Evolutionary conservation across 805 yeast genomes (phyloP).

Genomic region (Debaryomyces prosopidis): DNA sequence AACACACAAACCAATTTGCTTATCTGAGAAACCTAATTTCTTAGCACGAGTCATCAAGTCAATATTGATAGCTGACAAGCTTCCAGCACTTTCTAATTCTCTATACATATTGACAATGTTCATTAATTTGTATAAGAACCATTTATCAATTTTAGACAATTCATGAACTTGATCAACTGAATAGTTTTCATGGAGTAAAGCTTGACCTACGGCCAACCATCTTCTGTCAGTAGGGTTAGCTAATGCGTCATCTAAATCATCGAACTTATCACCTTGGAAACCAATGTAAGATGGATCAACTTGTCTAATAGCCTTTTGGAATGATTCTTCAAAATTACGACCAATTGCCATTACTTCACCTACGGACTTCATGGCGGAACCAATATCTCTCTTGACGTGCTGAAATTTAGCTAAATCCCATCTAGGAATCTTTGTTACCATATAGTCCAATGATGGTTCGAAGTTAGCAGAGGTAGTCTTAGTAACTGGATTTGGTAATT

Average conservation of each 20-base stretch:
- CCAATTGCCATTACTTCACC: constrained; percentile 99
- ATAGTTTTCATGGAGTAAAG: constrained; percentile 86
- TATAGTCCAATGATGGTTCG: constrained; percentile 95
- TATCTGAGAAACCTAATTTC: constrained; percentile 93
- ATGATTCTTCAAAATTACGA: constrained; percentile 94
- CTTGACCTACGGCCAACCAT: constrained; percentile 98
- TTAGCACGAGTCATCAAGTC: constrained; percentile 79
- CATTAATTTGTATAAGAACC: constrained; percentile 92
- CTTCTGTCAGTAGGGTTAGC: constrained; percentile 92
- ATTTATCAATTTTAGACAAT: constrained; percentile 86
- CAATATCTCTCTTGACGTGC: constrained; percentile 90
- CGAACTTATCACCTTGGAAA: constrained; percentile 83
- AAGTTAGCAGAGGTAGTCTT: constrained; percentile 94
- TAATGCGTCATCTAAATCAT: constrained; percentile 73
- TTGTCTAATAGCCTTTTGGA: constrained; percentile 96
- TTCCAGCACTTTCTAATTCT: constrained; percentile 65
- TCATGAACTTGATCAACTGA: constrained; percentile 92
- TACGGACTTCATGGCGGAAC: constrained; percentile 96
- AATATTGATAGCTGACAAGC: constrained; percentile 56
- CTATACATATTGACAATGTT: constrained; percentile 90
- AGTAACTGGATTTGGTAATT: constrained; percentile 94
- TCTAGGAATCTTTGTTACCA: constrained; percentile 96
- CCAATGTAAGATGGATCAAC: constrained; percentile 90
- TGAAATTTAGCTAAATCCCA: constrained; percentile 97
- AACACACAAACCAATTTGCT: constrained; percentile 82